phyloP scores from a whole-genome alignment of 768 basidiomycete genomes.

The Collybiopsis luxurians region DNA sequence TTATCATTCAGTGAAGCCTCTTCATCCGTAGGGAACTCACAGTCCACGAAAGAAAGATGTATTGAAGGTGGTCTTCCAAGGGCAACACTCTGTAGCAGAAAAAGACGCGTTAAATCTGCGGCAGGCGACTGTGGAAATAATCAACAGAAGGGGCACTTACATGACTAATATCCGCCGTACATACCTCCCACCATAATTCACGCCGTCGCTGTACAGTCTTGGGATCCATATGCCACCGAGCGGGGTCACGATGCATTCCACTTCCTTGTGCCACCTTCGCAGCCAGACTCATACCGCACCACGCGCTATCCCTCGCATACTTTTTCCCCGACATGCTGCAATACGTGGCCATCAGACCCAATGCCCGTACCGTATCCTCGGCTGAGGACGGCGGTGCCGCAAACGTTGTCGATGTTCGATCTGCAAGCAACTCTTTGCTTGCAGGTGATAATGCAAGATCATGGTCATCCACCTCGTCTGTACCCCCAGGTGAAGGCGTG shows the following conservation, averaged over 20 bases:
- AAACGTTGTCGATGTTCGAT: not conserved
- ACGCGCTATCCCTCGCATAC: constrained; percentile 45
- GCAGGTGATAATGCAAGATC: too few relatives aligned
- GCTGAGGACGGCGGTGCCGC: not conserved
- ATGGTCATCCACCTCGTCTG: too few relatives aligned
- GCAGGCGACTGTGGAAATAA: not conserved
- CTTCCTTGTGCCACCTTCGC: constrained; percentile 60
- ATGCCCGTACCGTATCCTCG: constrained; percentile 48
- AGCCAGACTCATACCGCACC: constrained; percentile 53
- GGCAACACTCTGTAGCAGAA: constrained; percentile 18
- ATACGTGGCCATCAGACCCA: constrained; percentile 58
- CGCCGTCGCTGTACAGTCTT: constrained; percentile 34
- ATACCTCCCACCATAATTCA: constrained; percentile 39
- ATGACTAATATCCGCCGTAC: constrained; percentile 34
- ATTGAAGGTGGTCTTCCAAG: constrained; percentile 39
- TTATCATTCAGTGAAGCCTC: constrained; percentile 42
- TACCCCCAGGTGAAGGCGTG: too few relatives aligned
- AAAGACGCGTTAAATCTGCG: not conserved
- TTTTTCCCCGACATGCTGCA: constrained; percentile 48
- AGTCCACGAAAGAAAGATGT: constrained; percentile 36
- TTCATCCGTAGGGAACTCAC: constrained; percentile 52
- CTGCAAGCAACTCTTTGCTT: too few relatives aligned
- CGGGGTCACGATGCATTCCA: constrained; percentile 34
- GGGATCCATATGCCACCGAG: constrained; percentile 37
- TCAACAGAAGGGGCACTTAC: constrained; percentile 16